Conservation (phyloP, 306 rosid genomes). For the Luffa aegyptiaca region DNA sequence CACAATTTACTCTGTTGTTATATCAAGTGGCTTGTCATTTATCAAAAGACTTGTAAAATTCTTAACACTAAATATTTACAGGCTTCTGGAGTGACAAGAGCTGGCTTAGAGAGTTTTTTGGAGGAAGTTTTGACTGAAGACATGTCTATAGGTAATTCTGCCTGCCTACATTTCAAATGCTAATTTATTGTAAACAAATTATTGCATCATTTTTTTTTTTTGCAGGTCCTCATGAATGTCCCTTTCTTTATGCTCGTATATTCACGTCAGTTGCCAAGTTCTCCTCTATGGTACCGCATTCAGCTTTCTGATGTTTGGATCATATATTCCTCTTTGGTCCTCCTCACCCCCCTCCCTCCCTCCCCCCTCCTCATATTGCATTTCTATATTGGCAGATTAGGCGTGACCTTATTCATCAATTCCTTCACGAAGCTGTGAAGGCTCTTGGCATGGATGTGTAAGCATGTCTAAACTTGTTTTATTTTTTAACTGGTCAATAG, state of each 20-base stretch:
- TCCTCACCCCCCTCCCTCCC: neutral
- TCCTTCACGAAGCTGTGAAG: slow-evolving; percentile 61
- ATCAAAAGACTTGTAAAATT: slow-evolving; percentile 12
- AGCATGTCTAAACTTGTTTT: slow-evolving; percentile 11
- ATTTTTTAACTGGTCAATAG: slow-evolving; percentile 4
- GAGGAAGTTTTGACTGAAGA: slow-evolving; percentile 62
- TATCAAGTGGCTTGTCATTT: neutral
- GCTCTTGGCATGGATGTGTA: slow-evolving; percentile 78
- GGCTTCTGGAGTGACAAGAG: slow-evolving; percentile 35
- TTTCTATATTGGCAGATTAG: slow-evolving; percentile 45
- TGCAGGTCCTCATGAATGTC: slow-evolving; percentile 66
- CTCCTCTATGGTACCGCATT: slow-evolving; percentile 62
- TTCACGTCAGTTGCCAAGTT: slow-evolving; percentile 70
- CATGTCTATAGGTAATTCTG: slow-evolving; percentile 42
- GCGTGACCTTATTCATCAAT: slow-evolving; percentile 45
- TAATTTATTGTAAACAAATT: neutral
- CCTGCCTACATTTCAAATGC: neutral
- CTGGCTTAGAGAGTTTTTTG: slow-evolving; percentile 40
- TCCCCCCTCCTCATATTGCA: neutral
- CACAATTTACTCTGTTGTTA: neutral
- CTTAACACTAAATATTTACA: slow-evolving; percentile 15
- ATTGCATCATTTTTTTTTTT: slow-evolving; percentile 18
- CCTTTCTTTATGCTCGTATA: slow-evolving; percentile 83
- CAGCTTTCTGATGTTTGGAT: neutral
- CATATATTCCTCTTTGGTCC: neutral